Percentiles rank a stretch among this genome's conserved stretches.
These are phyloP conservation scores for Gymnopilus dilepis DNA, from an alignment of 768 basidiomycete genomes.

Conservation along the genomic window DNA sequence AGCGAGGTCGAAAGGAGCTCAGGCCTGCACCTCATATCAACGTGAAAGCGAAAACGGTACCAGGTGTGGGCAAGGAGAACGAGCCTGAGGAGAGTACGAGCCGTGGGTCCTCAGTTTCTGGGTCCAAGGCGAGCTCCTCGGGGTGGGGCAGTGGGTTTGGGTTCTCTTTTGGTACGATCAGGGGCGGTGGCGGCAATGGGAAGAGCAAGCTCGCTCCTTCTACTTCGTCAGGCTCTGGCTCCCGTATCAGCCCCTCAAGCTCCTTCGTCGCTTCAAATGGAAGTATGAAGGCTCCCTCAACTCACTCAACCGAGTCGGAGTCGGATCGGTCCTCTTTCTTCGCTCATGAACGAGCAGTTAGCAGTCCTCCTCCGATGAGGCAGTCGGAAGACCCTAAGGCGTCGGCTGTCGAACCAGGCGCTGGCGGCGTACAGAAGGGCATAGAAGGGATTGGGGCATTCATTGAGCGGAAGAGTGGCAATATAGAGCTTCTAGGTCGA, in stretches of 20 bases:
- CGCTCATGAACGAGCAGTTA: not conserved
- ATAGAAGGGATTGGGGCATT: constrained; percentile 43
- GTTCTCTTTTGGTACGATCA: constrained; percentile 24
- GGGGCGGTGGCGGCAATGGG: constrained; percentile 11
- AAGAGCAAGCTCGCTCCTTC: constrained; percentile 15
- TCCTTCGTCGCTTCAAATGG: constrained; percentile 2
- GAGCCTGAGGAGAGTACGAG: not conserved
- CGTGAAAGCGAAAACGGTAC: constrained; percentile 12
- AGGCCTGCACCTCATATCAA: not conserved
- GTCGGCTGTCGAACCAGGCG: not conserved
- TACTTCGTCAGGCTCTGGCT: not conserved
- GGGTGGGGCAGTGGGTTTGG: constrained; percentile 28
- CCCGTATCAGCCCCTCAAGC: constrained; percentile 7
- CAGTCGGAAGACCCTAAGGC: not conserved
- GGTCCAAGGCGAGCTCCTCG: constrained; percentile 9
- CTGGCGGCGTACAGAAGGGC: not conserved
- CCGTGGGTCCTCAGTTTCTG: not conserved
- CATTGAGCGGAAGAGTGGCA: constrained; percentile 55
- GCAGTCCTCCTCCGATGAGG: not conserved
- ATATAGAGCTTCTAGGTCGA: constrained; percentile 59
- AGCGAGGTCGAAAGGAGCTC: not conserved
- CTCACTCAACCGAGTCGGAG: not conserved
- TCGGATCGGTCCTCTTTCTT: constrained; percentile 1
- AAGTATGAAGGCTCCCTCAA: not conserved
- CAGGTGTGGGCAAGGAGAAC: not conserved